These are phyloP conservation scores for Ministeria vibrans DNA, from an alignment of 78 protist species.

Conservation along the genomic window DNA sequence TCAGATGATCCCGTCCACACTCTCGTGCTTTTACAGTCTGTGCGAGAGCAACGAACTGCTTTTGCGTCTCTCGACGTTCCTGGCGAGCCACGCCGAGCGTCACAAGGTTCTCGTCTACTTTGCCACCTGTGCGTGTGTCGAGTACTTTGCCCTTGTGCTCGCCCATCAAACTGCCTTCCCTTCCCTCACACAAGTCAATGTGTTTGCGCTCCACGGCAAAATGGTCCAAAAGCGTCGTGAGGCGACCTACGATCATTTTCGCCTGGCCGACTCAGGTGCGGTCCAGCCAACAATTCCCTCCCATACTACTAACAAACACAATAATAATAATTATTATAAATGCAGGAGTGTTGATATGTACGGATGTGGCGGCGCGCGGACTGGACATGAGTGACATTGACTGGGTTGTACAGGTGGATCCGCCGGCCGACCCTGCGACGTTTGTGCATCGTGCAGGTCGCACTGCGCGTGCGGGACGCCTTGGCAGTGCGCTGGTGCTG, in stretches of 20 bases:
- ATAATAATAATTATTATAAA: no score
- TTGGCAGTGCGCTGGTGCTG: slow-evolving; percentile 42
- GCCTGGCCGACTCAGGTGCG: no score
- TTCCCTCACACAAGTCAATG: not conserved
- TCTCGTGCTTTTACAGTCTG: slow-evolving; percentile 29
- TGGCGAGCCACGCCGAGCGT: not conserved
- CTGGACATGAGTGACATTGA: slow-evolving; percentile 64
- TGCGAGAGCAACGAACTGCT: slow-evolving; percentile 5
- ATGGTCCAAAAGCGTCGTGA: no score
- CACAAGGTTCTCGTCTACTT: slow-evolving; percentile 45
- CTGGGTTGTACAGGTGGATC: slow-evolving; percentile 68
- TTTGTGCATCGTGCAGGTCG: slow-evolving; percentile 53
- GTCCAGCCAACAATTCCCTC: no score
- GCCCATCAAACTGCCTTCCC: not conserved
- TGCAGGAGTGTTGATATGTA: slow-evolving; percentile 37
- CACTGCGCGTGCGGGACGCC: slow-evolving; percentile 67
- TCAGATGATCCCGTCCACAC: slow-evolving; percentile 18
- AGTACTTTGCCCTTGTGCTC: slow-evolving; percentile 23
- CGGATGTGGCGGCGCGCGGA: slow-evolving; percentile 68
- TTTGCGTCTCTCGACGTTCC: slow-evolving; percentile 8
- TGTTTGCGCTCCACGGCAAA: slow-evolving; percentile 55
- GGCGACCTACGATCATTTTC: no score
- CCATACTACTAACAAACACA: no score
- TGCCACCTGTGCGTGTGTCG: slow-evolving; percentile 68
- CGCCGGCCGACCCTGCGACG: slow-evolving; percentile 66